These are phyloP conservation scores for Hibiscus trionum DNA, from an alignment of 345 rosid genomes.

Conservation along the genomic window DNA sequence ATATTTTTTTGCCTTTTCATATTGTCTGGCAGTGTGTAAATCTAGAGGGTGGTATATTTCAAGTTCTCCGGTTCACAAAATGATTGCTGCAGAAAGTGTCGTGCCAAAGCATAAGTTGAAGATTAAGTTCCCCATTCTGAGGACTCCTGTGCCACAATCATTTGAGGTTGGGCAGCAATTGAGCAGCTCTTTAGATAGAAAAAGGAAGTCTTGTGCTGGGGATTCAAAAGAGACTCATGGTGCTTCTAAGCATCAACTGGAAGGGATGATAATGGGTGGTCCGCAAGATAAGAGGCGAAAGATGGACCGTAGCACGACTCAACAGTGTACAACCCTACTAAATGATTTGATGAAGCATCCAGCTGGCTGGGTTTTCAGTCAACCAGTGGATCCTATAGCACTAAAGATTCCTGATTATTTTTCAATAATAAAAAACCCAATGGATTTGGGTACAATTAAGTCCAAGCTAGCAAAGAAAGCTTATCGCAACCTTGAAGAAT, in stretches of 20 bases:
- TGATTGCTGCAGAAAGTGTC: neutral
- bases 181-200: conserved; percentile 6
- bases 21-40: neutral
- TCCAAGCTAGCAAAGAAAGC: conserved; percentile 28
- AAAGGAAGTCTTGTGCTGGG: conserved; percentile 12
- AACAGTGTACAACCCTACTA: conserved; percentile 48
- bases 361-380: conserved; percentile 47
- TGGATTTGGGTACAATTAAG: conserved; percentile 82
- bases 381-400: conserved; percentile 68
- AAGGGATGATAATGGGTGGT: conserved; percentile 19
- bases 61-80: neutral
- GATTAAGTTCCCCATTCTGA: conserved; percentile 46
- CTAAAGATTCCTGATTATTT: conserved; percentile 76
- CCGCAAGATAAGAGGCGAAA: conserved; percentile 44
- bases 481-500: conserved; percentile 48
- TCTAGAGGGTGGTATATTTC: neutral
- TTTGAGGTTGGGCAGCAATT: conserved; percentile 17
- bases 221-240: conserved; percentile 12
- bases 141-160: conserved; percentile 16
- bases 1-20: neutral
- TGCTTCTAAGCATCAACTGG: conserved; percentile 35
- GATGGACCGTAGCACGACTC: conserved; percentile 39
- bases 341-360: conserved; percentile 31
- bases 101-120: conserved; percentile 35
- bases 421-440: conserved; percentile 51